Evolutionary conservation across 1,284 basidiomycete species (phyloP), one percentile per base, ranked within the genome.

Genomic region (Austropuccinia psidii): DNA sequence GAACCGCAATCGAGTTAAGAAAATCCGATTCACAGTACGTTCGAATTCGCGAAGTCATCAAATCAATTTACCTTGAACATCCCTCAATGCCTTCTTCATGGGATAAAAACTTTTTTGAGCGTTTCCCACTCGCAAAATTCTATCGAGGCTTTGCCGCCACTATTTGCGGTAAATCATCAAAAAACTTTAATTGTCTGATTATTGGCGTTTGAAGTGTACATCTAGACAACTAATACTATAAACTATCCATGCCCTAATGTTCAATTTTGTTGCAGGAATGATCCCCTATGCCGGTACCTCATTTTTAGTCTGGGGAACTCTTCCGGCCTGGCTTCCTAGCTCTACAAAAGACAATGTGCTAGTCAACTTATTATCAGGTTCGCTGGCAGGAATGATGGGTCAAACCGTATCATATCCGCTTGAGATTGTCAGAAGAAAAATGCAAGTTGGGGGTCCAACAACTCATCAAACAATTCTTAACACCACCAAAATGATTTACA

Each of bases 391-490:
- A 29, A 88, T 89, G 15, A 82, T 92, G 69, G 87, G 89, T 2
- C 95, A 98, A 81, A 96, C 94, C 0, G 87, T 87, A 3, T 93
- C 92, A 24, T 99, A 99, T 80, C 96, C 96, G 0, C 93, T 98
- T 78, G 96, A 99, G 80, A 90, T 99, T 62, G 85, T 98, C 41
- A 85, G 96, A 49, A 84, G 96, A 69, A 85, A 93, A 73, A 96
- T 98, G 90, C 96, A 99, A 82, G 92, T 98, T 4, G 94, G 93
- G 13, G 95, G 93, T 0, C 58, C 69, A 7, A 24, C 41, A n/a
- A 19, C 45, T 8, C 57, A 61, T 52, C 27, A 49, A 35, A 52
- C 69, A 11, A 58, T 61, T 9, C 33, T 47, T 29, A 87, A 87
- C 31, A 84, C 84, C 37, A 85, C 88, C 17, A 80, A 81, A 49